Conservation (phyloP, 108 stramenopile genomes). For the Pseudonitzschia pungens region DNA sequence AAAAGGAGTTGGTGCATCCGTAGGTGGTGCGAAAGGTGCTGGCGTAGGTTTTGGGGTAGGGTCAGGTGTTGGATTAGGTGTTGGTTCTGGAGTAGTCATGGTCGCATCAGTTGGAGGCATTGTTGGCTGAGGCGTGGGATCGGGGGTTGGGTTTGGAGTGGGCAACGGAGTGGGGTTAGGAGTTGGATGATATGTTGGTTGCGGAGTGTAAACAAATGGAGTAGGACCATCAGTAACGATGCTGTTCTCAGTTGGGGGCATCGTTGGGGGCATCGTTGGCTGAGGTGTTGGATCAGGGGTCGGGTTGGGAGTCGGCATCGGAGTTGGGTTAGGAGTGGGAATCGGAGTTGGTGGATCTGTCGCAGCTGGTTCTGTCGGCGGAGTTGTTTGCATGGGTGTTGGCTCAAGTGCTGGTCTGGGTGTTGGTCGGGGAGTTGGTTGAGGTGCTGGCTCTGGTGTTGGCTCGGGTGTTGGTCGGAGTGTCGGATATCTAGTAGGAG, state of each 20-base stretch:
- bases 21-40: neutral
- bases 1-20: neutral
- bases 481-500: neutral
- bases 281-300: neutral
- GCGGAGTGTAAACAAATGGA: slow-evolving; percentile 13
- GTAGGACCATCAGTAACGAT: neutral
- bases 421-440: neutral
- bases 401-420: neutral
- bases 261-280: no score
- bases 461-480: neutral
- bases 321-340: no score
- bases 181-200: slow-evolving; percentile 5
- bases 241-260: no score
- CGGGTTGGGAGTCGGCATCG: neutral
- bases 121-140: slow-evolving; percentile 12
- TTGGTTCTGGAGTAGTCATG: neutral
- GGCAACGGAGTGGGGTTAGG: slow-evolving; percentile 2
- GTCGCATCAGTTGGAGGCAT: neutral
- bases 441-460: neutral
- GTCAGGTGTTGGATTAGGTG: neutral
- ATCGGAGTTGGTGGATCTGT: neutral
- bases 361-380: neutral
- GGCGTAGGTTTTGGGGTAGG: neutral
- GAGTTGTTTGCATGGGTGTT: neutral
- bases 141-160: slow-evolving; percentile 2